These are phyloP conservation scores for Nephelium lappaceum DNA, from an alignment of 345 rosid species.

Conservation along the genomic window DNA sequence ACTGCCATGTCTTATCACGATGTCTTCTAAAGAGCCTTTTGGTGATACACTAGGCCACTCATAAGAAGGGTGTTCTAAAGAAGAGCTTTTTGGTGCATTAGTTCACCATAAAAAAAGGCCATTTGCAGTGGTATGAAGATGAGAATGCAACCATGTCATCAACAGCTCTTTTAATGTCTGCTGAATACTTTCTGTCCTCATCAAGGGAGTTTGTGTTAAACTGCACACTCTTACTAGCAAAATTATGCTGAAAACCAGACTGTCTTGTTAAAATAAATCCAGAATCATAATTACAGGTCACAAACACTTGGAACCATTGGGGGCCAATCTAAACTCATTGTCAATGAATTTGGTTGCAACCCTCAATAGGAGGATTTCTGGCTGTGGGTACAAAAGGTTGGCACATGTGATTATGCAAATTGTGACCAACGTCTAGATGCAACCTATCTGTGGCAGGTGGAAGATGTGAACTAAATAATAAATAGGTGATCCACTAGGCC, in stretches of 20 bases:
- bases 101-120: conserved; percentile 28
- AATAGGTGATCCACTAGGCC: conserved; percentile 77
- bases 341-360: conserved; percentile 61
- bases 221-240: conserved; percentile 43
- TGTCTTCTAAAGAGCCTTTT: too few species aligned
- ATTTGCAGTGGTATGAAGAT: conserved; percentile 82
- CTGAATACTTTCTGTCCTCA: conserved; percentile 57
- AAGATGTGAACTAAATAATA: conserved; percentile 75
- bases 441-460: conserved; percentile 91
- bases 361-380: conserved; percentile 69
- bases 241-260: conserved; percentile 53
- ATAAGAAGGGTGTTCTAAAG: conserved; percentile 29
- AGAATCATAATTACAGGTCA: conserved; percentile 71
- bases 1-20: conserved; percentile 93
- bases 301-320: conserved; percentile 79
- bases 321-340: conserved; percentile 97
- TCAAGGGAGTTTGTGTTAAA: conserved; percentile 36
- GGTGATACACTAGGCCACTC: too few species aligned
- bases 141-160: conserved; percentile 98
- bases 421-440: conserved; percentile 92
- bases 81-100: too few species aligned
- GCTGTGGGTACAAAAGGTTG: conserved; percentile 76
- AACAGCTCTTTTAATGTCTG: conserved; percentile 89
- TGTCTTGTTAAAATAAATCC: conserved; percentile 61
- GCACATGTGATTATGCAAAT: conserved; percentile 70